Evolutionary conservation across 1,284 basidiomycete genomes (phyloP), one percentile per base, ranked within the genome.

Genomic region (Albatrellus sp.): DNA sequence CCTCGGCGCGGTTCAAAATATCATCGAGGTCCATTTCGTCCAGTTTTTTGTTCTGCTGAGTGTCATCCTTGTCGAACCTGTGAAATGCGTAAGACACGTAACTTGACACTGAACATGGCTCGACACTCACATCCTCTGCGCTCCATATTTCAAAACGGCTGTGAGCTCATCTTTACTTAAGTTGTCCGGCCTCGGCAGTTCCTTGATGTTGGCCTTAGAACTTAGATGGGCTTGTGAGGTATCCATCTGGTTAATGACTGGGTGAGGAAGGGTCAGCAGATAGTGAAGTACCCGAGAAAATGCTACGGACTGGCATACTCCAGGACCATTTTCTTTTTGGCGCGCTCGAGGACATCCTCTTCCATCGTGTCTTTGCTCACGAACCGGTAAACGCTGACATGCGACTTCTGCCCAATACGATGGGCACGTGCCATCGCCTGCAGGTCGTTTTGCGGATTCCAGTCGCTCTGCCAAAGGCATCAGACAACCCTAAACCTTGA

Each of bases 1-100:
- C 90, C 63, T 98, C 96, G 37, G 96, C 96, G 51, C 90, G 86
- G 58, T 86, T 94, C 45, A 99, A 77, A 56, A 99, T 94, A 54
- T 98, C 96, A 62, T 98, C 96, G 12, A 98, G 79, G 62, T 99
- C 93, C 90, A 99, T 93, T 61, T 98, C 92, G 59, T 97, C 94
- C 37, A 99, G 81, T 67, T 98, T 98, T 66, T 93, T 80, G 64
- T 82, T 92, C 63, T 96, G 91, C 49, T 86, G 82, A 44, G 71
- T 75, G 61, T 94, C 90, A 64, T 97, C 92, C 61, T 91, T 92
- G 72, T 98, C 94, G 69, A 98, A 98, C 75, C 85, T 89, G 55
- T 37, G 39, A 37, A 52, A 46, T 43, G 49, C 50, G 12, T n/a
- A 33, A 17, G 11, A 45, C 52, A 43, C 31, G 46, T 37, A 31